Evolutionary conservation across 306 rosid genomes (phyloP), one percentile per base, ranked within the genome.

Genomic region (Urtica urens): DNA sequence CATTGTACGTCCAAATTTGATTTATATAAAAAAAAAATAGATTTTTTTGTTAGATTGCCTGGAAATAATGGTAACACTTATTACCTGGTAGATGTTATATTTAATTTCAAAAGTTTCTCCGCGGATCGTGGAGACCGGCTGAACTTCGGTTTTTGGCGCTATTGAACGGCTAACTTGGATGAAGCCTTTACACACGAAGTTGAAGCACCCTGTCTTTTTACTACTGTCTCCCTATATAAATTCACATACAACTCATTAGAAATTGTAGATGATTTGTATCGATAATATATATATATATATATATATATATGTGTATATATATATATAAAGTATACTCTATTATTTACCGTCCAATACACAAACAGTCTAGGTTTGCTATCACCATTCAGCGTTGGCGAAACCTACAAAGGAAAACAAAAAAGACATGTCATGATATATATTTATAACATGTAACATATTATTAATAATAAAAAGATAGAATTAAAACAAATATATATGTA

Each of bases 271-370:
- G n/a, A n/a, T n/a, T n/a, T n/a, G 21, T 41, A 19, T 16, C 8
- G 9, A 16, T 10, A 18, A 41, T 2, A 17, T 16, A 41, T 5
- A 19, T 14, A n/a, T 3, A 8, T 5, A 10, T 13, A 41, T 10
- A n/a, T 19, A 39, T 14, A 39, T 14, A n/a, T n/a, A 39, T 14
- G 18, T 15, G 7, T 39, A 39, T 34, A 23, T 8, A 27, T 24
- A 41, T 7, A 20, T 38, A 15, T 10, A 4, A 12, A 11, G 17
- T 38, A 38, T 3, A 11, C 4, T 38, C 14, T 16, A 7, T 13
- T 18, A 27, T 48, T 50, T 50, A 65, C 70, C 15, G 41, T 15
- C 64, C 55, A 57, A 43, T 49, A 57, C 9, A 49, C 26, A 57
- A 64, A 57, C 33, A 50, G 4, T 18, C 48, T 34, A 49, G 57